These are phyloP conservation scores for Saksenaea oblongispora DNA, from an alignment of 371 early-diverging fungal genomes.

Conservation along the genomic window DNA sequence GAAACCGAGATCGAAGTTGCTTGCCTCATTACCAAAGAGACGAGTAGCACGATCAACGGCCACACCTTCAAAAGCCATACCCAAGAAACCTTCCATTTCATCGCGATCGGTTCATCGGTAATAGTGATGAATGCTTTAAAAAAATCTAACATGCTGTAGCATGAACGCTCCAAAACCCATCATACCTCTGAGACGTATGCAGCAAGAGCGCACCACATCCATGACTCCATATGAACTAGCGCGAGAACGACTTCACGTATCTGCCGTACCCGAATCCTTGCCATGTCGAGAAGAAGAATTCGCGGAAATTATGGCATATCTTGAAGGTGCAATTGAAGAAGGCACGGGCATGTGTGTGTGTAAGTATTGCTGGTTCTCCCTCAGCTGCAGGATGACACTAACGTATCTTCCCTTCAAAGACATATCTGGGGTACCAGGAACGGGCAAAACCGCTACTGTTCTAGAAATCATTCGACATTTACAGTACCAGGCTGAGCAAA, in stretches of 20 bases:
- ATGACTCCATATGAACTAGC: slow-evolving; percentile 64
- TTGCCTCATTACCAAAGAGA: background rate
- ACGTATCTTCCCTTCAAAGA: slow-evolving; percentile 38
- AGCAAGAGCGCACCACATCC: slow-evolving; percentile 11
- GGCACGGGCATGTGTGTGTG: slow-evolving; percentile 84
- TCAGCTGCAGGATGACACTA: background rate
- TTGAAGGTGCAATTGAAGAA: slow-evolving; percentile 77
- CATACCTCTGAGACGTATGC: slow-evolving; percentile 14
- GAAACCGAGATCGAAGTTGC: background rate
- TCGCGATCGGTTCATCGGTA: slow-evolving; percentile 1
- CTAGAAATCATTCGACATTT: slow-evolving; percentile 81
- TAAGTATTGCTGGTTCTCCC: slow-evolving; percentile 29
- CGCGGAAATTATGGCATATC: slow-evolving; percentile 67
- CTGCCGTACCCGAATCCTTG: slow-evolving; percentile 84
- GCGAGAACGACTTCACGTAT: slow-evolving; percentile 81
- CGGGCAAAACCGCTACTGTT: slow-evolving; percentile 98
- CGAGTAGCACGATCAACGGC: background rate
- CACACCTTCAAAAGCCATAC: background rate
- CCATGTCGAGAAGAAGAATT: slow-evolving; percentile 94
- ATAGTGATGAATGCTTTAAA: background rate
- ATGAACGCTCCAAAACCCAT: slow-evolving; percentile 11
- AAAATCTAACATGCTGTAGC: background rate
- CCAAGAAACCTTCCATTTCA: background rate
- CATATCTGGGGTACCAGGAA: slow-evolving; percentile 97
- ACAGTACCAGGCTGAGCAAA: slow-evolving; percentile 66